Base-by-base conservation (phyloP, 2,329 filamentous ascomycete genomes). In the Aureobasidium sp. region DNA sequence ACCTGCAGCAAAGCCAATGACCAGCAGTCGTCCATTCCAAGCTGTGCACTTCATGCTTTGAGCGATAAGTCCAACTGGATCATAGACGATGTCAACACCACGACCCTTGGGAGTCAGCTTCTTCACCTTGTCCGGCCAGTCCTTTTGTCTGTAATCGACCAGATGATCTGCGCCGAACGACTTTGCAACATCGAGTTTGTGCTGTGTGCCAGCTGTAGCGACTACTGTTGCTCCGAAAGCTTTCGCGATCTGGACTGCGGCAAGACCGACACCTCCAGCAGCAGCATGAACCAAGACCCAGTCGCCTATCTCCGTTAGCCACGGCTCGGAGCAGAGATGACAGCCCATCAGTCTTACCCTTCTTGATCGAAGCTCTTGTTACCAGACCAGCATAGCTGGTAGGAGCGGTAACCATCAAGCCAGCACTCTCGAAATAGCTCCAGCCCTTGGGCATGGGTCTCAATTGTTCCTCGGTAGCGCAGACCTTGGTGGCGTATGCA, bases 211-310 rank as follows among this genome's bases (percentile, higher is more conserved):
- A 0, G 91, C 93, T 0, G 93, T 97, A 5, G 93, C 93, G 65
- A 97, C 87, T n/a, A 97, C 93, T 3, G 83, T 94, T 11, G 93
- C 93, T 7, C 93, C 93, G 57, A 89, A 87, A 0, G 92, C 93
- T 76, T 97, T 97, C 31, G 93, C 93, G 64, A 97, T 86, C 74
- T 97, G 93, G 27, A 97, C 91, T 5, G 93, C 93, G 1, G 92
- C 90, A 1, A 97, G 78, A 0, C 93, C 93, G 12, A 97, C 93
- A 17, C 93, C 93, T 2, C 93, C 93, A 0, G 93, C 93, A 0
- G 91, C 93, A 1, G 93, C 93, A 72, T 97, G 93, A 15, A 97
- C 86, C 9, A 97, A 84, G 1, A 97, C 92, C 75, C 84, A 88
- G 70, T 97, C 93, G 0, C 91, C 91, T 71, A 64, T 5, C 25